phyloP scores from a whole-genome alignment of 2,329 filamentous ascomycete genomes.

The Phyllosticta ampelicida region DNA sequence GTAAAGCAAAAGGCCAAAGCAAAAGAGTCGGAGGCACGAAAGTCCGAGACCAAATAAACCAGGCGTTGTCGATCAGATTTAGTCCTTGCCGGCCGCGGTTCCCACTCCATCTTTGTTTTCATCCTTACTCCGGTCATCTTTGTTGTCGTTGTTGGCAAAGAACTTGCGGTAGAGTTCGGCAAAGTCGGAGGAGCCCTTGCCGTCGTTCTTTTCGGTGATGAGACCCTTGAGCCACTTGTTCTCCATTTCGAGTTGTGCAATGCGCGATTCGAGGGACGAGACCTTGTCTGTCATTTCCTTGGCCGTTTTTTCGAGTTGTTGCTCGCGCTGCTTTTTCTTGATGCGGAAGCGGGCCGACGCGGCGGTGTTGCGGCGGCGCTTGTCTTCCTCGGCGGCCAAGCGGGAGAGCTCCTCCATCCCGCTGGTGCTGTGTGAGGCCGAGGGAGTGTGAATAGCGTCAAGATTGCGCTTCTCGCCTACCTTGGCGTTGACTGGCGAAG shows the following conservation, averaged over 20 bases:
- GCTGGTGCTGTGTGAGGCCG: slow-evolving; percentile 19
- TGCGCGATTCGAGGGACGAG: slow-evolving; percentile 32
- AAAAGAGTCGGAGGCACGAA: neutral
- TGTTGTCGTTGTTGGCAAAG: slow-evolving; percentile 19
- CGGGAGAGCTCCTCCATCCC: slow-evolving; percentile 37
- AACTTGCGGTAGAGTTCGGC: slow-evolving; percentile 23
- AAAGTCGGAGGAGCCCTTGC: slow-evolving; percentile 24
- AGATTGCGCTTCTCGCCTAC: slow-evolving; percentile 37
- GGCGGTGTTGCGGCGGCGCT: slow-evolving; percentile 43
- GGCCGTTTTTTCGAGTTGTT: slow-evolving; percentile 40
- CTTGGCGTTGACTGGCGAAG: slow-evolving; percentile 14
- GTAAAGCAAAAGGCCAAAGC: neutral
- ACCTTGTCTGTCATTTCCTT: slow-evolving; percentile 43
- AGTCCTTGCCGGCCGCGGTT: slow-evolving; percentile 18
- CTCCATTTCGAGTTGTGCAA: slow-evolving; percentile 42
- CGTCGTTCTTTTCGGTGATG: slow-evolving; percentile 39
- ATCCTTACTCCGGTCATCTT: slow-evolving; percentile 24
- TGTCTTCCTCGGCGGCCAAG: slow-evolving; percentile 41
- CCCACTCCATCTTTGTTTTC: slow-evolving; percentile 28
- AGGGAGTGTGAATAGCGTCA: slow-evolving; percentile 19
- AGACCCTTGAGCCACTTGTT: slow-evolving; percentile 43
- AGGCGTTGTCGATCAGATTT: slow-evolving; percentile 14
- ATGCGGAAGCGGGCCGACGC: slow-evolving; percentile 43
- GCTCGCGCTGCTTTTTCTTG: slow-evolving; percentile 46
- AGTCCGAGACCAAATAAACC: neutral